Base-by-base conservation (phyloP, 2,329 filamentous ascomycete species). In the Helicocarpus griseus region DNA sequence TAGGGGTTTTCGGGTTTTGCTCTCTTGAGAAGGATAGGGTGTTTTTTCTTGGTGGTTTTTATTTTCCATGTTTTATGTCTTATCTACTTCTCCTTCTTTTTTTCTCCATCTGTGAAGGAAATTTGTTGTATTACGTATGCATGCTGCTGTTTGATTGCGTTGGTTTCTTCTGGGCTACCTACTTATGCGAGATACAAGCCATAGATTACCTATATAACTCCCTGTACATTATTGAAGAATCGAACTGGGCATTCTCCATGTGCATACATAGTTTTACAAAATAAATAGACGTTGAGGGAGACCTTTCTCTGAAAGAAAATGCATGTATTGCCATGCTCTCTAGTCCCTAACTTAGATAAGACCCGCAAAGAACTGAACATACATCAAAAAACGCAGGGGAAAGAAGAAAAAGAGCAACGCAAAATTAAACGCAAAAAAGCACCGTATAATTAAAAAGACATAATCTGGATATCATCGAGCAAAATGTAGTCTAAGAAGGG, bases 391-490 rank as follows among this genome's bases (percentile, higher is more conserved):
- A n/a, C 5, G 11, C 5, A 21, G 11, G 21, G 9, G n/a, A 43
- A 24, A 44, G 14, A 17, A 44, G n/a, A 44, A 9, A 17, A 43
- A 14, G 9, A 28, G 13, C 11, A 29, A 26, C 5, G 28, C 9
- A 44, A 40, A n/a, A 33, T 48, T 8, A 43, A 24, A 19, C 29
- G 9, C 14, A 35, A 13, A 3, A 26, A 28, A 50, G 21, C 45
- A 17, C n/a, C 29, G 7, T 29, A 28, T 17, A 22, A 35, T 22
- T 48, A 31, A 13, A 48, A 4, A 26, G 58, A 62, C 56, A 62
- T 61, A 61, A 58, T 59, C 56, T 56, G 46, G 61, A 58, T 62
- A 62, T 59, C 35, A 29, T 48, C 31, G 38, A 48, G 14, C n/a
- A 39, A 19, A 39, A 24, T 1, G n/a, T n/a, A n/a, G 31, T 28